A percentile compares a stretch with the other conserved stretches of the same genome.
phyloP scores from a whole-genome alignment of 129 eudicot species.

The Daucus carota region DNA sequence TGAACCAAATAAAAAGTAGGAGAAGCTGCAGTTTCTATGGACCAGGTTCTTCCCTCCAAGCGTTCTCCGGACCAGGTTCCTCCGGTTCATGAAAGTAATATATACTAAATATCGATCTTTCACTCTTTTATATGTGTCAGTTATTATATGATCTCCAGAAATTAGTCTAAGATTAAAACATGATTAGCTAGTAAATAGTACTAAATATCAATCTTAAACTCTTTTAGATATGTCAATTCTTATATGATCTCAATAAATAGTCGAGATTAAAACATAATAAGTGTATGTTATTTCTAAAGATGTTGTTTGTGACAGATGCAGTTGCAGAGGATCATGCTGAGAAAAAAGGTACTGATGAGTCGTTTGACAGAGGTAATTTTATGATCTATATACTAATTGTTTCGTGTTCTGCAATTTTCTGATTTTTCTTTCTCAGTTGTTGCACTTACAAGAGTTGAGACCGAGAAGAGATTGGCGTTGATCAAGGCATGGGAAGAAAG shows the following conservation, averaged over 20 bases:
- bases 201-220: no score
- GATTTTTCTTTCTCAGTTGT: neutral
- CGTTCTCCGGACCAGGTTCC: neutral
- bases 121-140: no score
- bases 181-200: no score
- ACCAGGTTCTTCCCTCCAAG: neutral
- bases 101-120: no score
- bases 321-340: neutral
- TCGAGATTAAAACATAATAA: neutral
- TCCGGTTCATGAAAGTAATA: neutral
- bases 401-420: neutral
- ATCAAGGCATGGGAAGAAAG: constrained; percentile 80
- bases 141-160: no score
- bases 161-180: no score
- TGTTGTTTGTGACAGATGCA: neutral
- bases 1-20: neutral
- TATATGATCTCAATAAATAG: neutral
- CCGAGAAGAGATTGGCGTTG: constrained; percentile 54
- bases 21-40: neutral
- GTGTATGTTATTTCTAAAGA: neutral
- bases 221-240: no score
- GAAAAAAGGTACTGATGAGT: neutral
- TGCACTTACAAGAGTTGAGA: neutral
- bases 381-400: neutral
- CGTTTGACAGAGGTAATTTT: neutral